Evolutionary conservation across 441 rosid species (phyloP), one percentile per base, ranked within the genome.

Genomic region (Gossypium laxum): DNA sequence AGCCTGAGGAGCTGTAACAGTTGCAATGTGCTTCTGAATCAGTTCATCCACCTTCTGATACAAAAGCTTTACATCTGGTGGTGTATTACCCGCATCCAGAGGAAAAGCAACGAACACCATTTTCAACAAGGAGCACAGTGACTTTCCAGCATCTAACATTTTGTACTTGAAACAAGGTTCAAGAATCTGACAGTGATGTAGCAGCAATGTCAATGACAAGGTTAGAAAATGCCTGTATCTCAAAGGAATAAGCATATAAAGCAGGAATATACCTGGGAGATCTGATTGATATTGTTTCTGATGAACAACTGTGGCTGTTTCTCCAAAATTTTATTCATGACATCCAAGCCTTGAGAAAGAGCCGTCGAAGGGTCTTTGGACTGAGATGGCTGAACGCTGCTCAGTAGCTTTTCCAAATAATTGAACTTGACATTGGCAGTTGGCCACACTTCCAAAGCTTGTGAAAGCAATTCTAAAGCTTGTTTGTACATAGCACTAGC

Each of bases 391-490:
- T 93, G 97, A 77, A 88, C 83, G 73, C 91, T 89, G 83, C 88
- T 85, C 19, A 92, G 84, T 62, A 95, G 86, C 78, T 93, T 92
- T 77, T 95, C 99, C 45, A 64, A 41, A 82, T 92, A 92, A 85
- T 88, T 95, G 74, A 95, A 92, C 78, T 92, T 92, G 59, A 92
- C 97, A 81, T 95, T 95, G 26, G 95, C 98, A 83, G 80, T 88
- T 69, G 98, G 98, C 99, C 99, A 95, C 76, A 95, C 98, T 76
- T 91, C 98, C 82, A 95, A 78, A 78, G 99, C 99, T 79, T 87
- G 90, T 45, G 99, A 95, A 72, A 95, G 97, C 69, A 95, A 82
- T 72, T 91, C 93, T 68, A 92, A 79, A 68, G 95, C 99, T 76
- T 95, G 98, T 81, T 85, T 87, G 82, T 92, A 91, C 99, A 95